Evolutionary conservation across 805 yeast genomes (phyloP), one percentile per base, ranked within the genome.

Genomic region (Yarrowia osloensis): DNA sequence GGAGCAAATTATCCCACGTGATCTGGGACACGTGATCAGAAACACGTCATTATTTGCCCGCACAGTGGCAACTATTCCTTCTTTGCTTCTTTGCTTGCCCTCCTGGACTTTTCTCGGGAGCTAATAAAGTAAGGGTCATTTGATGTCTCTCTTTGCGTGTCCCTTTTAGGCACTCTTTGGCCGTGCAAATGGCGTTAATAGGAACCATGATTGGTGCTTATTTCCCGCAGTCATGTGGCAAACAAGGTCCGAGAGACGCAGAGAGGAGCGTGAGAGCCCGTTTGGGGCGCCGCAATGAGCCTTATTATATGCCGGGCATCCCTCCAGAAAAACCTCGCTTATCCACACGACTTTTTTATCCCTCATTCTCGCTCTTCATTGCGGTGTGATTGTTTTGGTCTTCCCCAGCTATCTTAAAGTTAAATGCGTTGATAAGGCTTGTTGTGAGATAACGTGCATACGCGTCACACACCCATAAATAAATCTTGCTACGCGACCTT

Each of bases 401-500:
- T 49, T 52, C 61, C 61, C 61, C 61, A 54, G 61, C 61, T 54
- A 54, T 54, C 61, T 54, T 35, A 35, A 37, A 54, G 44, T 35
- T 54, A 15, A 35, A 33, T 33, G 61, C 61, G 61, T 37, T 54
- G 61, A 54, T 54, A 54, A 54, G 61, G 61, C 61, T 54, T 54
- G 61, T 54, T 54, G 11, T 54, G 44, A 54, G 61, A 54, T 54
- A 54, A 54, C 61, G 44, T 54, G 61, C 61, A 54, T 54, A 54
- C 61, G 61, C 61, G 61, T 54, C 61, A 35, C 44, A 52, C 31
- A 22, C 26, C 42, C 42, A 54, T 54, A 54, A 54, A 54, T 54
- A 54, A 54, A 54, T 54, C 61, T 54, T 54, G 61, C 61, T 54
- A 54, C 61, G 61, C 61, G 61, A 54, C 42, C 44, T 33, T 17